Base-by-base conservation (phyloP, 2,329 filamentous ascomycete genomes). In the Lachnellula cervina region DNA sequence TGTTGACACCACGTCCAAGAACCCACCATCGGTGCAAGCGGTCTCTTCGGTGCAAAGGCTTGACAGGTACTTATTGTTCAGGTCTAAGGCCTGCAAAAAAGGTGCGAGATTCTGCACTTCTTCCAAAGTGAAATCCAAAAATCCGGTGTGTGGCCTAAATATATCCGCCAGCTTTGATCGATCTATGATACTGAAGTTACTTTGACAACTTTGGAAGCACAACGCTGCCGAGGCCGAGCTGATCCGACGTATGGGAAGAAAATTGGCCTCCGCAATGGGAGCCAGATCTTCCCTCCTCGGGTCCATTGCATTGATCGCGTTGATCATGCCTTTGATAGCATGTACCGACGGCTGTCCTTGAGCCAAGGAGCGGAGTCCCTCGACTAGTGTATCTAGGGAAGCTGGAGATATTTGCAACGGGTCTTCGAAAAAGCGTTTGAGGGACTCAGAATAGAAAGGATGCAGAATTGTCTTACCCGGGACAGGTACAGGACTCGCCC, bases 401-500 rank as follows among this genome's bases (percentile, higher is more conserved):
- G 60, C 60, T 28, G 56, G 52, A 42, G 56, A 60, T 51, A 62
- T 56, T 56, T 34, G 17, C 40, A 62, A 57, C 2, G 35, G 42
- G 7, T 56, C 45, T 19, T 48, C 21, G 34, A 60, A 62, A 52
- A 62, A 62, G 19, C 1, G 13, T 46, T 8, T 43, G 17, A 54
- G 32, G 5, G 17, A 11, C 25, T 54, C 50, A 23, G 53, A 19
- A 47, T 17, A 21, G 4, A 59, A 59, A 23, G 16, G 49, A n/a
- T 34, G 11, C 35, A n/a, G 11, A 34, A 63, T 49, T 37, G 55
- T 40, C 21, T 55, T 61, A 17, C 54, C 55, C 16, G 45, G 11
- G 13, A 63, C 54, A 23, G 56, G 51, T 13, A 63, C 59, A 50
- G 61, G 61, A 35, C 61, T 63, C 37, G n/a, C 23, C 59, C 59